Evolutionary conservation across 192 early-diverging fungal species (phyloP), one percentile per base, ranked within the genome.

Genomic region (Coemansia sp.): DNA sequence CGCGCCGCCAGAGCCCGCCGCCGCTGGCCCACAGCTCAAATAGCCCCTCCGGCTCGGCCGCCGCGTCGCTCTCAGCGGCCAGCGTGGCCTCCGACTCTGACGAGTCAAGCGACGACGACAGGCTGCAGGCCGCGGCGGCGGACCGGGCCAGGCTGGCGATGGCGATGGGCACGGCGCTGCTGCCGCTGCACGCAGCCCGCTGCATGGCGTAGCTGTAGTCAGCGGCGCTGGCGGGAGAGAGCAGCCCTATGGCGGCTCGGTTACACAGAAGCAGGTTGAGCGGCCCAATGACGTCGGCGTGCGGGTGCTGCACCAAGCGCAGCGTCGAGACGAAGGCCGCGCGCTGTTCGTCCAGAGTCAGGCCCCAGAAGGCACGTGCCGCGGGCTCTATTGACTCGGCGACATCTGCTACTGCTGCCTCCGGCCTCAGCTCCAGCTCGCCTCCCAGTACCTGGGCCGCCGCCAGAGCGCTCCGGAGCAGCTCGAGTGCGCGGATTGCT

Each of bases 91-190:
- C 60, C 11, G 77, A 70, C 32, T 61, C 60, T 3, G 43, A 39
- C 5, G 78, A 81, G 38, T 45, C 57, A 25, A 75, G 65, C 39
- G 78, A 81, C 42, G 78, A 75, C 19, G 76, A 65, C 25, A 78
- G 62, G 49, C 46, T 64, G 49, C 45, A 31, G 24, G 35, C 41
- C 46, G 14, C 58, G 7, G 51, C 37, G 36, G 11, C 41, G n/a
- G 22, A 35, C 38, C 56, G 35, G n/a, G 56, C 37, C 35, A 35
- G 35, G 32, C 17, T 31, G 35, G 20, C 43, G 31, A 67, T 59
- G 42, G 19, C 54, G 11, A 61, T 68, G 15, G 66, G 66, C 36
- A 39, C 17, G 40, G 39, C 47, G 38, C 32, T 41, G 31, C 20
- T 12, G 20, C 27, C 17, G 39, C 19, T 36, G 12, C 32, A 24